Evolutionary conservation across 768 basidiomycete genomes (phyloP).

Genomic region (Lactarius hengduanensis): DNA sequence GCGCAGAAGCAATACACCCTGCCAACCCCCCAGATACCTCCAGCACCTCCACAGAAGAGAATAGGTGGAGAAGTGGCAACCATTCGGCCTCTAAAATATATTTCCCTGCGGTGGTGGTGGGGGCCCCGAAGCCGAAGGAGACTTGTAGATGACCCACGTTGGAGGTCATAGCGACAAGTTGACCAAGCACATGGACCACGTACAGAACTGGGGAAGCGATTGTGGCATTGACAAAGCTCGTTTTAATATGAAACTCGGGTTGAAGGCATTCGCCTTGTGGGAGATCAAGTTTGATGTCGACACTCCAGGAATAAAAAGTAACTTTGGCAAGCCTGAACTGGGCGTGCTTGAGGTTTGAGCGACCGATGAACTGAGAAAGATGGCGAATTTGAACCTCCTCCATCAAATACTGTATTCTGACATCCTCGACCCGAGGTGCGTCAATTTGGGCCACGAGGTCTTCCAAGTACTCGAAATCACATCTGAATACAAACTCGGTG

Average conservation of each 20-base stretch:
- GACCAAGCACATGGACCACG: neutral
- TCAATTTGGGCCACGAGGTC: neutral
- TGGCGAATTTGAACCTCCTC: neutral
- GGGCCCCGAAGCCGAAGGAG: neutral
- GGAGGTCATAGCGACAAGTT: neutral
- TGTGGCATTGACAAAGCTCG: no score
- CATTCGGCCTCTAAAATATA: neutral
- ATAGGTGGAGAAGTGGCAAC: neutral
- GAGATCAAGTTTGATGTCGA: neutral
- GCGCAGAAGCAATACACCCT: neutral
- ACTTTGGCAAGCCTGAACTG: neutral
- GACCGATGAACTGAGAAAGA: neutral
- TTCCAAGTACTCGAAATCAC: neutral
- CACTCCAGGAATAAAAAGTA: neutral
- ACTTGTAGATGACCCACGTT: neutral
- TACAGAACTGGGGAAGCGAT: neutral
- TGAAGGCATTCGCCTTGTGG: neutral
- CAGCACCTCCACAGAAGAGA: neutral
- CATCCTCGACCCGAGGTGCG: neutral
- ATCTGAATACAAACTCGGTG: neutral
- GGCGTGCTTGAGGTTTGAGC: neutral
- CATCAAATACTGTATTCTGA: neutral
- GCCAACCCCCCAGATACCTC: neutral
- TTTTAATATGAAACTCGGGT: neutral
- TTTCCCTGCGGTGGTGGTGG: no score